Conservation (phyloP, 495 filamentous ascomycete genomes). For the Neurospora sp. region DNA sequence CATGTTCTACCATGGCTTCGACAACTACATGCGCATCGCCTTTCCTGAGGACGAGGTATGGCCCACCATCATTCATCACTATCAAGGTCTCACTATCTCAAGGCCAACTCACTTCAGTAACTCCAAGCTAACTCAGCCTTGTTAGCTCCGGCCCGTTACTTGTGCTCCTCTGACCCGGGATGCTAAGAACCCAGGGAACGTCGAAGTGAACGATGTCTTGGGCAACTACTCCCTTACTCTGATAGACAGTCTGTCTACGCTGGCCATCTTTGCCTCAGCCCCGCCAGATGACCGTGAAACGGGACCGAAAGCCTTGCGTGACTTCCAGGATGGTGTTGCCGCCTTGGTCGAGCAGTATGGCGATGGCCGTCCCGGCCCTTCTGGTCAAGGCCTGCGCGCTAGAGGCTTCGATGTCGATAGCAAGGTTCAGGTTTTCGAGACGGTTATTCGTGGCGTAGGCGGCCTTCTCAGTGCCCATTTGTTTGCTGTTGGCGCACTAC, state of each 20-base stretch:
- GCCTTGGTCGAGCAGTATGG: conserved; percentile 80
- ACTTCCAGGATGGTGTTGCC: conserved; percentile 74
- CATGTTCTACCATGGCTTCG: conserved; percentile 96
- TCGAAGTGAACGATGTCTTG: conserved; percentile 89
- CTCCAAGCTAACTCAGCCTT: not conserved
- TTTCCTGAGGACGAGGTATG: conserved; percentile 90
- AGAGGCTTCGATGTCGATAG: conserved; percentile 91
- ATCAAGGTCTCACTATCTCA: conserved; percentile 4
- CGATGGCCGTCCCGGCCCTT: conserved; percentile 61
- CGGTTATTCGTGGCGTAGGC: conserved; percentile 86
- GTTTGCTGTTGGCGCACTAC: conserved; percentile 81
- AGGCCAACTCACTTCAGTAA: not conserved
- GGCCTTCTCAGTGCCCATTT: conserved; percentile 87
- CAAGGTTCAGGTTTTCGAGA: conserved; percentile 97
- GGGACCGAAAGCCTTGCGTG: conserved; percentile 50
- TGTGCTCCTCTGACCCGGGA: conserved; percentile 79
- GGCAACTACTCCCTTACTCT: conserved; percentile 95
- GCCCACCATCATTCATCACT: not conserved
- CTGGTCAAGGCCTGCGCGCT: conserved; percentile 60
- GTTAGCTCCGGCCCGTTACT: conserved; percentile 67
- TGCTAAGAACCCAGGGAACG: conserved; percentile 63
- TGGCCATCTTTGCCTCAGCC: conserved; percentile 79
- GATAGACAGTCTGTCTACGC: conserved; percentile 86
- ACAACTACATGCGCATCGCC: conserved; percentile 87
- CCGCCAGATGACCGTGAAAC: conserved; percentile 37